phyloP scores from a whole-genome alignment of 2,329 filamentous ascomycete genomes.

The Diplodia scrobiculata region DNA sequence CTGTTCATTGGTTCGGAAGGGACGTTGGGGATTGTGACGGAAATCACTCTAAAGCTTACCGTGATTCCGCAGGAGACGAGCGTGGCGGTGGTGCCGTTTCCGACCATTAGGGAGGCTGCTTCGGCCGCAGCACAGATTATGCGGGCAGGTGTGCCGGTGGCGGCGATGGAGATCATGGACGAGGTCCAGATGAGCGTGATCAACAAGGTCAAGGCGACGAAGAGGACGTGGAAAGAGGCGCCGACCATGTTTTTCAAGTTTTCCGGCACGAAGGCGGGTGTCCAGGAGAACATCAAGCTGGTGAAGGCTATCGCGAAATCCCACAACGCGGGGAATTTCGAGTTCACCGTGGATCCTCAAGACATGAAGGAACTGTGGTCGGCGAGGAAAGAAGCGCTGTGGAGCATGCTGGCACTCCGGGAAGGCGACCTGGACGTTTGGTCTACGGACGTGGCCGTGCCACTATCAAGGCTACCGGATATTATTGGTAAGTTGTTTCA shows the following conservation, averaged over 20 bases:
- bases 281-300: conserved; percentile 69
- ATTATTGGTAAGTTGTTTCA: conserved; percentile 55
- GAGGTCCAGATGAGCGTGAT: conserved; percentile 84
- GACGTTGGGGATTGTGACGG: conserved; percentile 77
- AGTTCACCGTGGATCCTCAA: conserved; percentile 57
- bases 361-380: conserved; percentile 62
- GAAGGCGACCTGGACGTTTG: conserved; percentile 61
- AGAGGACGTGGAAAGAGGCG: conserved; percentile 71
- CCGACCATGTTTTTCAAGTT: conserved; percentile 86
- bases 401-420: conserved; percentile 62
- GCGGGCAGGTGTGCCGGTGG: conserved; percentile 71
- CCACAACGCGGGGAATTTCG: conserved; percentile 59
- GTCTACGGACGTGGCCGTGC: conserved; percentile 64
- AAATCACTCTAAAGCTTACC: conserved; percentile 78
- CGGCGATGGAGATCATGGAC: conserved; percentile 84
- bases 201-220: conserved; percentile 71
- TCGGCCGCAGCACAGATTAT: conserved; percentile 75
- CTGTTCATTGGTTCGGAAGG: conserved; percentile 82
- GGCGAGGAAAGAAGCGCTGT: conserved; percentile 62
- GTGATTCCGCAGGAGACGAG: conserved; percentile 74
- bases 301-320: conserved; percentile 68
- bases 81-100: conserved; percentile 79
- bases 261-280: conserved; percentile 72
- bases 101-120: conserved; percentile 73
- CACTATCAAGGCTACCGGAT: conserved; percentile 62